Evolutionary conservation across 2,329 filamentous ascomycete species (phyloP).

Genomic region (Alternaria brassicicola): DNA sequence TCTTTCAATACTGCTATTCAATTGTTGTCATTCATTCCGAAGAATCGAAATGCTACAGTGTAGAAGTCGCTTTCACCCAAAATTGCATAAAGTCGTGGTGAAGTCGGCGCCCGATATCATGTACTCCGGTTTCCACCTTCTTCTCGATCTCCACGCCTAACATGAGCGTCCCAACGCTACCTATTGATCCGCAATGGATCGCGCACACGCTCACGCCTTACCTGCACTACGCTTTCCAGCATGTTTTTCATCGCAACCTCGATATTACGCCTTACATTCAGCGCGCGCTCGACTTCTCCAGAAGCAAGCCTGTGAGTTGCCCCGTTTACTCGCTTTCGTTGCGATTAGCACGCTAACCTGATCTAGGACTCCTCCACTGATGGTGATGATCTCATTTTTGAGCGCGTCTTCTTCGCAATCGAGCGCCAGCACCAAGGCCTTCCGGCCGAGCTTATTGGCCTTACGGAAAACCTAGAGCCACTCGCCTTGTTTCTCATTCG

Average conservation of each 20-base stretch:
- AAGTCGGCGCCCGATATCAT: background rate
- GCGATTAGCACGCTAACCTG: background rate
- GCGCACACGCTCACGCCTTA: conserved; percentile 16
- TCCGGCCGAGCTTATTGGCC: conserved; percentile 1
- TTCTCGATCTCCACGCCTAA: background rate
- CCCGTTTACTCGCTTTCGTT: too few relatives aligned
- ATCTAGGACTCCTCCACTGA: conserved; percentile 9
- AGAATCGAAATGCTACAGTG: background rate
- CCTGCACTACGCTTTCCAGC: conserved; percentile 18
- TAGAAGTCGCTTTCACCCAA: background rate
- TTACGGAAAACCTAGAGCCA: conserved; percentile 14
- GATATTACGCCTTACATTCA: conserved; percentile 7
- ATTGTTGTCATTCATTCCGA: background rate
- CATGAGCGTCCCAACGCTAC: conserved; percentile 8
- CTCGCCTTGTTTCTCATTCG: conserved; percentile 18
- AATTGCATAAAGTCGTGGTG: background rate
- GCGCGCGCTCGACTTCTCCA: conserved; percentile 6
- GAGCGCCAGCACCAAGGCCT: conserved; percentile 8
- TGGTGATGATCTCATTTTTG: conserved; percentile 17
- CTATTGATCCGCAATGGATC: conserved; percentile 14
- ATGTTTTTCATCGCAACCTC: conserved; percentile 1
- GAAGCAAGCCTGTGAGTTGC: conserved; percentile 5
- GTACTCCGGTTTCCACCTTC: background rate
- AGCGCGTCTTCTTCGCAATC: conserved; percentile 21
- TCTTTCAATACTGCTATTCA: background rate